phyloP scores from a whole-genome alignment of 2,329 filamentous ascomycete genomes.

The Colletotrichum sp. region DNA sequence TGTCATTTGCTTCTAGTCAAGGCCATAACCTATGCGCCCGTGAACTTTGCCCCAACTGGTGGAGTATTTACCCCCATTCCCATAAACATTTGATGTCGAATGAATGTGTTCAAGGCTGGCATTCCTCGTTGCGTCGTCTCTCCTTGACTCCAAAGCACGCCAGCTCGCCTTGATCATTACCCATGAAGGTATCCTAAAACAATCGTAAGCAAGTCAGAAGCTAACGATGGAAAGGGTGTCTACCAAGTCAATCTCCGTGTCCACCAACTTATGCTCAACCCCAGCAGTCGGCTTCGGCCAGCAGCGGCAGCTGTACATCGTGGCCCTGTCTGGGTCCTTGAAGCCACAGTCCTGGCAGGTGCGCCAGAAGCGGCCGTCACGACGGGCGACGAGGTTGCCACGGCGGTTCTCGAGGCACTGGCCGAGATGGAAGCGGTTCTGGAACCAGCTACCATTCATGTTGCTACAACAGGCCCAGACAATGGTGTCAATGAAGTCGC shows the following conservation, averaged over 20 bases:
- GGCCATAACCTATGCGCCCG: not conserved
- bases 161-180: not conserved
- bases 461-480: not conserved
- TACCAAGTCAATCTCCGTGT: not conserved
- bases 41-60: not conserved
- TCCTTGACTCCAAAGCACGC: not conserved
- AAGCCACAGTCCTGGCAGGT: not conserved
- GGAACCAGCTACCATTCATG: not conserved
- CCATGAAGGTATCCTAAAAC: not conserved
- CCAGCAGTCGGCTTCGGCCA: not conserved
- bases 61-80: not conserved
- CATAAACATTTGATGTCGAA: fast-evolving
- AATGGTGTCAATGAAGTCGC: not conserved
- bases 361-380: not conserved
- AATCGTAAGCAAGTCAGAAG: not conserved
- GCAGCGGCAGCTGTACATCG: not conserved
- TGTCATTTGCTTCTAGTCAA: fast-evolving
- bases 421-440: not conserved
- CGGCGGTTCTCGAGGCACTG: not conserved
- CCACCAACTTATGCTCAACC: not conserved
- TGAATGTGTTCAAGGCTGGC: not conserved
- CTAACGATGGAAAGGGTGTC: fast-evolving
- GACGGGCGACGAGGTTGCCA: not conserved
- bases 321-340: not conserved
- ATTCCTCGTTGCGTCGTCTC: not conserved